Base-by-base conservation (phyloP, 176 grass and related monocot genomes). In the Aegilops umbellulata region DNA sequence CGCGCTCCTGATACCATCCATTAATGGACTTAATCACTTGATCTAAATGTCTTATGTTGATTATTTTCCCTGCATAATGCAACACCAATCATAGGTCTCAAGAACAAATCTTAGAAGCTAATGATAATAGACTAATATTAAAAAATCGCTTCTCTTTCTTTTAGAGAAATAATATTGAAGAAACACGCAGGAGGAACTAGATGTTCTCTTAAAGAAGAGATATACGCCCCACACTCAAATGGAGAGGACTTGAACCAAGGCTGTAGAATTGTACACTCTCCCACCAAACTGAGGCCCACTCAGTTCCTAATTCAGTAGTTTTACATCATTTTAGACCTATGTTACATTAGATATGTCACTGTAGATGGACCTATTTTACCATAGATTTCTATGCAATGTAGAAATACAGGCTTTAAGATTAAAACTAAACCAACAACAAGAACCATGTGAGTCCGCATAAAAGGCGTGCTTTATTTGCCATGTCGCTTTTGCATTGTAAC, bases 11-110 rank as follows among this genome's bases (percentile, higher is more conserved):
- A 57, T 99, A 99, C 97, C 97, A 99, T 58, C 84, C 82, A 4
- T 94, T 96, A 35, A 99, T 81, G 17, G 92, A 99, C 77, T 94
- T 99, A 27, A 99, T 80, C 22, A 91, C 97, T 91, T 92, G 60
- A 84, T 99, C 92, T 82, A 99, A 89, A 91, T 96, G 97, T 66
- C 92, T 88, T 88, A 94, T 90, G 75, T 99, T 96, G 60, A 99
- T 91, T 82, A 99, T 99, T 88, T 96, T 96, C 11, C 94, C 97
- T 96, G 87, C 90, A 90, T 75, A 92, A 86, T 84, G 87, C 76
- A 90, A 96, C 31, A 90, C 35, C 16, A 65, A 88, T 55, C 79
- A 86, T 81, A 74, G 16, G 65, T 41, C 36, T 34, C 3, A 58
- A 80, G 41, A 71, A 51, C 70, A 77, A 58, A 51, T 15, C 8